Conservation (phyloP, 345 rosid genomes). For the Citrus inodora region DNA sequence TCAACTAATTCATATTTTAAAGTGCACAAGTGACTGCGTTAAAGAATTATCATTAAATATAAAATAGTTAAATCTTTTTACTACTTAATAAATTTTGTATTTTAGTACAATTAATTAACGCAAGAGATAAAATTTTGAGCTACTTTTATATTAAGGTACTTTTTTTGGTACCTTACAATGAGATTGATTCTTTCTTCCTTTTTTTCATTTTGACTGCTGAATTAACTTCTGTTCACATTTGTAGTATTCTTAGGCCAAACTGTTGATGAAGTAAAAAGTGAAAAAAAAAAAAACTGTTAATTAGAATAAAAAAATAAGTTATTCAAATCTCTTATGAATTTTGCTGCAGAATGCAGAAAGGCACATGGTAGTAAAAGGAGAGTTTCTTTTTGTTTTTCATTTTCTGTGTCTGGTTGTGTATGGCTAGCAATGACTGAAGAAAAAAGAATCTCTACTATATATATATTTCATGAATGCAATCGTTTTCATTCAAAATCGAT, state of each 20-base stretch:
- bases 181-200: not conserved
- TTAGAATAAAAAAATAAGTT: not conserved
- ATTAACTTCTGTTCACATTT: not conserved
- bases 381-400: conserved; percentile 2
- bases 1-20: too few relatives aligned
- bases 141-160: not conserved
- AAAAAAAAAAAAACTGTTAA: not conserved
- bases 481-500: not conserved
- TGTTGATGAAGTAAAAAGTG: not conserved
- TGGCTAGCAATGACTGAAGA: not conserved
- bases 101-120: too few relatives aligned
- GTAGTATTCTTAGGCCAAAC: not conserved
- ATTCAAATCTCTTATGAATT: not conserved
- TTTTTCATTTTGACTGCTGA: not conserved
- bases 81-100: too few relatives aligned
- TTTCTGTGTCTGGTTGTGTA: not conserved
- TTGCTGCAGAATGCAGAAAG: not conserved
- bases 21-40: too few relatives aligned
- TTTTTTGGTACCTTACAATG: not conserved
- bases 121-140: too few relatives aligned
- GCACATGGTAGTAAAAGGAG: not conserved
- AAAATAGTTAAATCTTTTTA: too few relatives aligned
- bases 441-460: not conserved
- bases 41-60: too few relatives aligned
- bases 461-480: not conserved